Base-by-base conservation (phyloP, 2,329 filamentous ascomycete species). In the Neoarthrinium moseri region DNA sequence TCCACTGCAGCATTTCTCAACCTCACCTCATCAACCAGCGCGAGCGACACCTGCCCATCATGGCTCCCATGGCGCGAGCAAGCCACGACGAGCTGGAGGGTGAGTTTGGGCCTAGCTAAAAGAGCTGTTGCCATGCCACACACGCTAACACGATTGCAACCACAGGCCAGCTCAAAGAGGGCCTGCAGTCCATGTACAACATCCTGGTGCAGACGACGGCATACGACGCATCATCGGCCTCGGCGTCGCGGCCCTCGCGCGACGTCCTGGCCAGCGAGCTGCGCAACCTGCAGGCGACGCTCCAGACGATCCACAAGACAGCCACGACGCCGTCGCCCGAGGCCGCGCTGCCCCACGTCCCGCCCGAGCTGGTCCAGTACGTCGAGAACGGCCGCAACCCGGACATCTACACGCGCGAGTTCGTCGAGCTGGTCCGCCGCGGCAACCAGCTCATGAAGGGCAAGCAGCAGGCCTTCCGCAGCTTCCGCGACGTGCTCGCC, bases 381-480 rank as follows among this genome's bases (percentile, higher is more conserved):
- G 83, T 87, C 56, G 83, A 87, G 63, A 80, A 81, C 60, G 83
- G 84, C 35, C 81, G 84, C 41, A 87, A 87, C 69, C 84, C 84
- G 3, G 84, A 87, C 66, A 87, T 87, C 56, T 87, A 87, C 72
- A 87, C 84, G 45, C 75, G 84, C 58, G 84, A 87, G 69, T 87
- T 87, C 57, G 83, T 87, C 58, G 84, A 87, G 76, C 72, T 84
- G 43, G 82, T 84, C 20, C 70, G 83, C 45, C 72, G 82, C 37
- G 73, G 77, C 32, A 87, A 87, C 68, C 84, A 87, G 72, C 69
- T 84, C 50, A 75, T 84, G 70, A 74, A 77, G 56, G 84, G 84
- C 45, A 87, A 86, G 71, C 71, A 75, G 64, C 63, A 67, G 56
- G 83, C 83, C 27, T 87, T 86, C 59, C 71, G 62, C 10, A 56